These are phyloP conservation scores for Fusarium sarcochroum DNA, from an alignment of 2,329 filamentous ascomycete species.

Conservation along the genomic window DNA sequence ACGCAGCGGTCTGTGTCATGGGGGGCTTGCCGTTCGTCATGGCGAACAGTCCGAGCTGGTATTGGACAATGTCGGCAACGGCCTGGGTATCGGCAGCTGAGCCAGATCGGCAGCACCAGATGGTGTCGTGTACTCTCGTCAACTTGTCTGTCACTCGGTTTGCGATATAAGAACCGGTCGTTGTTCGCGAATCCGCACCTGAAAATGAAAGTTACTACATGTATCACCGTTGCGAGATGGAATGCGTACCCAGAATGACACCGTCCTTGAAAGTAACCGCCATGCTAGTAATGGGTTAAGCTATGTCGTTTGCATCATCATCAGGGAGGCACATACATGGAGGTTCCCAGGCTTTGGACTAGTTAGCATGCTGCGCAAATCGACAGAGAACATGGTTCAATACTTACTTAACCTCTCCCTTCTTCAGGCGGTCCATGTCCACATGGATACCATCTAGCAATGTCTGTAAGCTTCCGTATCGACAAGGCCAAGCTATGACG, in stretches of 20 bases:
- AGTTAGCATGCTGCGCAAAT: conserved; percentile 45
- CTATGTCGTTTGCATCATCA: conserved; percentile 43
- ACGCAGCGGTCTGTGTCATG: conserved; percentile 94
- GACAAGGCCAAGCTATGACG: conserved; percentile 38
- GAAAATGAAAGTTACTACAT: conserved; percentile 31
- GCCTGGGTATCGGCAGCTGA: conserved; percentile 98
- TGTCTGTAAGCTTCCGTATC: conserved; percentile 43
- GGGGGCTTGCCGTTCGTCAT: conserved; percentile 91
- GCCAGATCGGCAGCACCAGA: conserved; percentile 99
- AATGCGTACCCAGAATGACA: conserved; percentile 83
- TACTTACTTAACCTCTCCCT: conserved; percentile 97
- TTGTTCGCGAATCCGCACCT: conserved; percentile 97
- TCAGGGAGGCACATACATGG: conserved; percentile 77
- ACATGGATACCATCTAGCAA: conserved; percentile 94
- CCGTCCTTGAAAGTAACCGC: conserved; percentile 99
- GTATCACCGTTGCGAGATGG: neutral
- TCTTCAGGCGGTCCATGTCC: conserved; percentile 99
- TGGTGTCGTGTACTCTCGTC: conserved; percentile 97
- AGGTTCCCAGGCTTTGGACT: conserved; percentile 86
- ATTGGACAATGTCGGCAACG: conserved; percentile 97
- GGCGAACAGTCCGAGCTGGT: conserved; percentile 93
- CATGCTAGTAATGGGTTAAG: conserved; percentile 75
- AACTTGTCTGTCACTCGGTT: conserved; percentile 99
- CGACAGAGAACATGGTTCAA: neutral
- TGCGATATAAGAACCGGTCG: conserved; percentile 97